Evolutionary conservation across 2,329 filamentous ascomycete genomes (phyloP), one percentile per base, ranked within the genome.

Genomic region (Claviceps arundinis): DNA sequence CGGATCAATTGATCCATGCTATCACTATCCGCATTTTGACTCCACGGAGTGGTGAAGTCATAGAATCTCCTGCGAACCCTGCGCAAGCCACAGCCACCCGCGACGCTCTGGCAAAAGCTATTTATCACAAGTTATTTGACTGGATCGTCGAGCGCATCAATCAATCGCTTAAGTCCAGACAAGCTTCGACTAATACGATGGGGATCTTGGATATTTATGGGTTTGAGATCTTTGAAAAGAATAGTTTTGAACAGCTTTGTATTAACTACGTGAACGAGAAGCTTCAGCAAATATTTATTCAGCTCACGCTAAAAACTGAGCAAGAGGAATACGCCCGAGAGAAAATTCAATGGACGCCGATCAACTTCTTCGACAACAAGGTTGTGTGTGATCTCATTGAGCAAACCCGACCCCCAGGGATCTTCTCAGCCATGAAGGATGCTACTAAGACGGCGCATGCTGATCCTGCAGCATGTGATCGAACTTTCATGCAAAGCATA

Each of bases 201-300:
- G 93, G 93, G 64, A 97, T 98, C 64, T 77, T 98, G 59, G 93
- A 98, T 76, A 98, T 98, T 59, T 98, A 98, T 66, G 93, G 93
- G 2, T 98, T 98, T 63, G 93, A 98, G 66, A 98, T 98, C 59
- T 98, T 98, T 60, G 93, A 98, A 66, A 93, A 91, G 72, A 98
- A 98, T 73, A 96, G 88, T 58, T 98, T 98, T 62, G 93, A 98
- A 68, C 93, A 98, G 70, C 80, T 98, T 7, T 98, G 93, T 71
- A 98, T 98, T 77, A 98, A 98, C 73, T 98, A 97, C 64, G 94
- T 97, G 64, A 98, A 98, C 69, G 93, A 98, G 71, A 98, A 98
- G 70, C 74, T 98, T 53, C 93, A 98, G 70, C 93, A 98, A 65
- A 97, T 98, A 62, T 98, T 98, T 66, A 98, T 98, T 60, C 93